Conservation (phyloP, 805 yeast genomes). For the Candida silvatica region DNA sequence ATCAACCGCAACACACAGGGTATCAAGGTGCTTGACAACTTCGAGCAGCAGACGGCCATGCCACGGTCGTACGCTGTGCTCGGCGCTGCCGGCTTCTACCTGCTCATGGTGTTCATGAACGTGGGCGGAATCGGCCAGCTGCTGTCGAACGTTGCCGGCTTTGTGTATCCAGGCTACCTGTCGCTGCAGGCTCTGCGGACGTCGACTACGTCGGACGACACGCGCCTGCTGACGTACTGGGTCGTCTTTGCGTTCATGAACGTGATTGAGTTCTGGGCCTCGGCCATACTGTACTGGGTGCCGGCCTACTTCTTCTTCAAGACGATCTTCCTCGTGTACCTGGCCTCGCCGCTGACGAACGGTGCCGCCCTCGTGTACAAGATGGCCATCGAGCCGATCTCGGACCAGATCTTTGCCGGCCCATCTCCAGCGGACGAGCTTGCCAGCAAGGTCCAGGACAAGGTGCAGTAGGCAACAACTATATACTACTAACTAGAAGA, state of each 20-base stretch:
- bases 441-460: conserved; percentile 37
- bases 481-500: no score
- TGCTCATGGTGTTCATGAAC: conserved; percentile 76
- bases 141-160: conserved; percentile 86
- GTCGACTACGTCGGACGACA: conserved; percentile 61
- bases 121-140: conserved; percentile 94
- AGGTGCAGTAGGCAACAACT: conserved; percentile 31
- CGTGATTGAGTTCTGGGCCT: conserved; percentile 93
- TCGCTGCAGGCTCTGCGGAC: conserved; percentile 83
- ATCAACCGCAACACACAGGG: conserved; percentile 21
- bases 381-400: conserved; percentile 57
- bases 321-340: conserved; percentile 78
- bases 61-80: conserved; percentile 85
- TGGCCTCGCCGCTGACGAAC: conserved; percentile 79
- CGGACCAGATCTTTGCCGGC: conserved; percentile 30
- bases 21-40: conserved; percentile 24
- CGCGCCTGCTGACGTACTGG: conserved; percentile 91
- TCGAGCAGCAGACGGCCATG: conserved; percentile 36
- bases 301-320: conserved; percentile 96
- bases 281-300: conserved; percentile 86
- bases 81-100: conserved; percentile 56
- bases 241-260: conserved; percentile 92
- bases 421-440: conserved; percentile 29
- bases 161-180: conserved; percentile 82
- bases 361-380: conserved; percentile 76